These are phyloP conservation scores for Kwoniella dejecticola DNA, from an alignment of 768 basidiomycete genomes.

Conservation along the genomic window DNA sequence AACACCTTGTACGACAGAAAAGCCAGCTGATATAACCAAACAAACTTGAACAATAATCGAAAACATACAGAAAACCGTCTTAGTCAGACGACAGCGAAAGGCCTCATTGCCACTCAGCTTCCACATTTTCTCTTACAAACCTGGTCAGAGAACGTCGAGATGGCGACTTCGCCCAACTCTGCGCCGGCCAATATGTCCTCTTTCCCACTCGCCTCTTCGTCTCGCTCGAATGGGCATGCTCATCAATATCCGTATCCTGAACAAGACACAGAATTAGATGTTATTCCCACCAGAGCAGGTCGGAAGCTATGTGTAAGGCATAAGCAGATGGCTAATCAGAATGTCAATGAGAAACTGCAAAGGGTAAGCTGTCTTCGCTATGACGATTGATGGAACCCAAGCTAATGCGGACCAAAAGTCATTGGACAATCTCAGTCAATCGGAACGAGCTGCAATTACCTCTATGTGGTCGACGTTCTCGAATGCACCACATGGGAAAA, in stretches of 20 bases:
- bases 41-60: background rate
- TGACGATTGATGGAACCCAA: background rate
- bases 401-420: conserved; percentile 61
- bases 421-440: conserved; percentile 80
- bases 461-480: conserved; percentile 96
- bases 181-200: conserved; percentile 20
- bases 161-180: background rate
- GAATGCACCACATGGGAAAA: conserved; percentile 83
- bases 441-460: conserved; percentile 84
- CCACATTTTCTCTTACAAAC: background rate
- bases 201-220: conserved; percentile 16
- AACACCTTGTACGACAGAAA: background rate
- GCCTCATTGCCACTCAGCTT: conserved; percentile 6
- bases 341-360: conserved; percentile 87
- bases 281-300: conserved; percentile 44
- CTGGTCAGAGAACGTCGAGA: background rate
- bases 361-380: conserved; percentile 62
- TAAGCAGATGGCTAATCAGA: conserved; percentile 95
- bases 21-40: too few species aligned
- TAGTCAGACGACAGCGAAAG: background rate
- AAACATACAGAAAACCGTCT: background rate
- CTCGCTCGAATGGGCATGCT: conserved; percentile 8
- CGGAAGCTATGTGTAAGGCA: conserved; percentile 89
- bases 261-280: conserved; percentile 28
- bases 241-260: background rate